Base-by-base conservation (phyloP, 2,329 filamentous ascomycete species). In the Sporothrix variecibatus region DNA sequence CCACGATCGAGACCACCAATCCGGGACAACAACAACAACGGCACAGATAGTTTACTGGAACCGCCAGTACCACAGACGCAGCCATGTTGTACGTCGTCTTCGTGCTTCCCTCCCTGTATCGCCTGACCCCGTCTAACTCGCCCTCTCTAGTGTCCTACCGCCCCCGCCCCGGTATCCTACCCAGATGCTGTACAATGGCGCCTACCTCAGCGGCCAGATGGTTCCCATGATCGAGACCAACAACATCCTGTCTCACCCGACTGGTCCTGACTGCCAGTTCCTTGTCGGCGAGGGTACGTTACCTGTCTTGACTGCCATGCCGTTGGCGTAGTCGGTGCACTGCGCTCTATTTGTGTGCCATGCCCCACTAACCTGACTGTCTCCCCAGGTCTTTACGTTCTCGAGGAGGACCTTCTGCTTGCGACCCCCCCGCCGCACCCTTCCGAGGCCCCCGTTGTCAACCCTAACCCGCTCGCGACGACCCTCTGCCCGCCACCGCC, bases 351-450 rank as follows among this genome's bases (percentile, higher is more conserved):
- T 12, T 20, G 1, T 71, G 51, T 23, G 40, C 11, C 12, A 15
- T 43, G 38, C 15, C 34, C n/a, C 26, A 15, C 34, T 68, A 34
- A 65, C 31, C 6, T 71, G 34, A 5, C 34, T 34, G 34, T 75
- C 49, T 40, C 60, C 46, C 72, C 78, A 96, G 94, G 95, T 79
- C 95, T 93, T 75, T 99, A 99, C 80, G 88, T 93, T 28, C 89
- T 98, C 60, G 92, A 94, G 81, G 95, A 99, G 83, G 94, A 97
- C 81, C 86, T 99, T 38, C 92, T 94, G 78, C 91, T 99, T 74
- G 95, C 96, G 62, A 98, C 95, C 46, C 96, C 96, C 73, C 95
- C 95, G 76, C 95, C 95, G 17, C 96, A 99, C 83, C 96, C 96
- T 28, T 97, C 95, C 75, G 96, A 99, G 85, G 91, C 94, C 15